Conservation (phyloP, 306 rosid species). For the Sphenostylis stenocarpa region DNA sequence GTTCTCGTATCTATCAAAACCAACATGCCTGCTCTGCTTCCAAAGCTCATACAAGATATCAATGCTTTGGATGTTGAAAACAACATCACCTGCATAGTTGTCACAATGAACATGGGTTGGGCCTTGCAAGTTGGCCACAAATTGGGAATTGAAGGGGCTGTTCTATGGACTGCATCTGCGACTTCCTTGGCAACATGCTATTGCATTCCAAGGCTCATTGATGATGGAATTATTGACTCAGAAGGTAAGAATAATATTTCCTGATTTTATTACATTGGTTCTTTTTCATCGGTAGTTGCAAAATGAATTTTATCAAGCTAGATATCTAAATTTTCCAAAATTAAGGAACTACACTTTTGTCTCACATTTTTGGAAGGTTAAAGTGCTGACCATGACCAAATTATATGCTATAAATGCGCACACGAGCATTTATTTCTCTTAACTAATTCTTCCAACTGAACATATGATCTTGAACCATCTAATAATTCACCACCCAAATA, state of each 20-base stretch:
- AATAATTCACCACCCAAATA: neutral
- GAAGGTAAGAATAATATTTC: conserved; percentile 30
- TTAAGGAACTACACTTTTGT: neutral
- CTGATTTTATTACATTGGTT: neutral
- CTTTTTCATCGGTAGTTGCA: neutral
- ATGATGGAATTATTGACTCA: conserved; percentile 36
- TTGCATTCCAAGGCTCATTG: conserved; percentile 34
- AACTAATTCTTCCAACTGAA: neutral
- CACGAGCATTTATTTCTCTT: neutral
- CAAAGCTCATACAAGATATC: conserved; percentile 41
- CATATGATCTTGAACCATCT: neutral
- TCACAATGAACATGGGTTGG: conserved; percentile 36
- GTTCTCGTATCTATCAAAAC: neutral
- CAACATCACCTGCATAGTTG: conserved; percentile 36
- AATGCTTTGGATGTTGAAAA: conserved; percentile 12
- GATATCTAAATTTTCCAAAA: neutral
- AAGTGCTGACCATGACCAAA: neutral
- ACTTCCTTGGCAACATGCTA: neutral
- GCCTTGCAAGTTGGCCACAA: conserved; percentile 35
- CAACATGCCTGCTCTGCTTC: conserved; percentile 43
- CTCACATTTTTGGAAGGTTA: neutral
- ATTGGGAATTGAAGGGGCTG: conserved; percentile 38
- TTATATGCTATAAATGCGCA: neutral
- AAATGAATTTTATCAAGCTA: neutral
- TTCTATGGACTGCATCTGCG: conserved; percentile 34